Percentiles rank a stretch among this genome's conserved stretches.
These are phyloP conservation scores for Cymbopogon flexuosus DNA, from an alignment of 202 grass and related monocot species.

Conservation along the genomic window DNA sequence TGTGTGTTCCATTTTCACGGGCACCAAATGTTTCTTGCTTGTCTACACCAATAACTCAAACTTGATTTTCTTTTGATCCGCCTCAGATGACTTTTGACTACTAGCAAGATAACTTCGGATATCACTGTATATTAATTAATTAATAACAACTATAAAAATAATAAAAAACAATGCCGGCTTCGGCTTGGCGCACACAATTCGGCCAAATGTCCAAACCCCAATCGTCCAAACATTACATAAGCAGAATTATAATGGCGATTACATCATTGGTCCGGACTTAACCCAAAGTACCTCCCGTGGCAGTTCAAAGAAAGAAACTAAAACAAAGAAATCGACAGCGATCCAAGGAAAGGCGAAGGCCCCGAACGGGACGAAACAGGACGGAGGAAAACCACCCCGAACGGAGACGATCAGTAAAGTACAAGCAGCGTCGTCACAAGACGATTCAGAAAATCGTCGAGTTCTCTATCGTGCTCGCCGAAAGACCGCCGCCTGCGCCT, in stretches of 20 bases:
- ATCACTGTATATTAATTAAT: not conserved
- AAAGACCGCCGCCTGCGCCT: constrained; percentile 8
- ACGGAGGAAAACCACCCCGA: not conserved
- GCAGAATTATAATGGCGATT: not conserved
- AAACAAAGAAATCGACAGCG: not conserved
- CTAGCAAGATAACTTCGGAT: not conserved
- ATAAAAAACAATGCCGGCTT: not conserved
- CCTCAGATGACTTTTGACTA: not conserved
- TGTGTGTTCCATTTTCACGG: not conserved
- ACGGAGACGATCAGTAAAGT: constrained; percentile 2
- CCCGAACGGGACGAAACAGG: not conserved
- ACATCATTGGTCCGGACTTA: not conserved
- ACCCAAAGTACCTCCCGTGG: not conserved
- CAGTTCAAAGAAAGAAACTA: not conserved
- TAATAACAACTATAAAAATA: not conserved
- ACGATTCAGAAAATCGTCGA: not conserved
- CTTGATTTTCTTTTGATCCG: not conserved
- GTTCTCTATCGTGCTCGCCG: not conserved
- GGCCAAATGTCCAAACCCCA: not conserved
- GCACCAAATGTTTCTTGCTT: not conserved
- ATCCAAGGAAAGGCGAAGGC: not conserved
- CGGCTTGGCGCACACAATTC: not conserved
- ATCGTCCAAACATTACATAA: not conserved
- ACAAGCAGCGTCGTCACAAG: not conserved
- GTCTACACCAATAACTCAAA: not conserved